Conservation (phyloP, 768 basidiomycete genomes). For the Serendipita sp. region DNA sequence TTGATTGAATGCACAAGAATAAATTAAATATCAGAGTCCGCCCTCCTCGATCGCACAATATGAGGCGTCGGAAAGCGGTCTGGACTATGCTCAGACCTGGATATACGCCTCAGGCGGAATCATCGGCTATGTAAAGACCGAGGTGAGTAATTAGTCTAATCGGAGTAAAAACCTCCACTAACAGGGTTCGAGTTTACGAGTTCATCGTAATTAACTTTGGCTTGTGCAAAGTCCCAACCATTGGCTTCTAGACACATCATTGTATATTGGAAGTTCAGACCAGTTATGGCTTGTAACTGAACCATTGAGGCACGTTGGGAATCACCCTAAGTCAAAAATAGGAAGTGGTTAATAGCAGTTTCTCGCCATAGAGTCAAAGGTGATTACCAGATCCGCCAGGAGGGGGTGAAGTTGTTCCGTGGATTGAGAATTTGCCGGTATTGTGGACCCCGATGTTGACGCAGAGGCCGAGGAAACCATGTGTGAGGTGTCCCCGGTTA, state of each 20-base stretch:
- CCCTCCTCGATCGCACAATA: no score
- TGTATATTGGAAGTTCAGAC: slow-evolving; percentile 63
- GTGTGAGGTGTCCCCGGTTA: slow-evolving; percentile 17
- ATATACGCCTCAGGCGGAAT: slow-evolving; percentile 20
- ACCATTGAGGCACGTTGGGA: slow-evolving; percentile 54
- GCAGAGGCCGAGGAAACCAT: slow-evolving; percentile 9
- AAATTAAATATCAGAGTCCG: no score
- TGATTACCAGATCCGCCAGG: slow-evolving; percentile 12
- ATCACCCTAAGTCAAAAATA: slow-evolving; percentile 33
- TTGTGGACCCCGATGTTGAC: slow-evolving; percentile 21
- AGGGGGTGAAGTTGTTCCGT: slow-evolving; percentile 33
- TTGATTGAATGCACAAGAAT: no score
- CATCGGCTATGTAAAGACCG: slow-evolving; percentile 4
- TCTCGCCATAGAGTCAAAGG: not conserved
- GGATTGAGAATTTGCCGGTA: slow-evolving; percentile 26
- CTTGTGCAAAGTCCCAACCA: slow-evolving; percentile 66
- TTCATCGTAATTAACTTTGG: slow-evolving; percentile 71
- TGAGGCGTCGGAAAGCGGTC: not conserved
- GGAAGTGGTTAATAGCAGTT: not conserved
- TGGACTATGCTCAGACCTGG: slow-evolving; percentile 3
- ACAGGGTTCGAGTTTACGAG: slow-evolving; percentile 24
- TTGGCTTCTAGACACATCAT: slow-evolving; percentile 77
- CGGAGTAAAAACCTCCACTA: not conserved
- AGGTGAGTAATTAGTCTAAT: not conserved
- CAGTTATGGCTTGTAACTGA: slow-evolving; percentile 55